phyloP scores from a whole-genome alignment of 257 asterid genomes.

The Misopates orontium region DNA sequence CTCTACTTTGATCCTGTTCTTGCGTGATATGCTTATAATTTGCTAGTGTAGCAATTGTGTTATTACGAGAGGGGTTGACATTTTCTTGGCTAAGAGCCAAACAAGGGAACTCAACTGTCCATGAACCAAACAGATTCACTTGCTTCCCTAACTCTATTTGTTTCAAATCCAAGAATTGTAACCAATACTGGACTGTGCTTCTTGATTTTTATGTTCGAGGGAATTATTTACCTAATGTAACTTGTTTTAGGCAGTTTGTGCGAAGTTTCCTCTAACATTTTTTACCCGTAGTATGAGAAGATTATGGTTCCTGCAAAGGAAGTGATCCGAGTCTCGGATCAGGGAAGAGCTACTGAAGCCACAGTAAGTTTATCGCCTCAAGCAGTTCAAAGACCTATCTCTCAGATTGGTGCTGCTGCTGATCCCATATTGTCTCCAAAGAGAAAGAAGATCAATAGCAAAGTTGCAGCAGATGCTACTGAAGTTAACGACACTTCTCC shows the following conservation, averaged over 20 bases:
- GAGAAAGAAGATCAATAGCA: not conserved
- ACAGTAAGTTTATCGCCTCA: conserved; percentile 12
- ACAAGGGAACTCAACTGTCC: too few species aligned
- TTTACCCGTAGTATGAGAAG: conserved; percentile 40
- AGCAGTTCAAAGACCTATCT: not conserved
- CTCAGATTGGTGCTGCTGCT: conserved; percentile 7
- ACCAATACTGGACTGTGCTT: too few species aligned
- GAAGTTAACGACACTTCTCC: not conserved
- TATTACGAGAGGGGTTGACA: too few species aligned
- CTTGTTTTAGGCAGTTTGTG: not conserved
- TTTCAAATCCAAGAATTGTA: too few species aligned
- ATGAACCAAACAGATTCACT: too few species aligned
- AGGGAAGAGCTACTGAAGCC: conserved; percentile 26
- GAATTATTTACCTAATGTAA: too few species aligned
- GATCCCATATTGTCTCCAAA: not conserved
- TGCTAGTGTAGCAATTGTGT: too few species aligned
- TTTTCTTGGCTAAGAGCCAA: too few species aligned
- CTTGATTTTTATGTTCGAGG: too few species aligned
- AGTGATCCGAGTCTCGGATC: conserved; percentile 22
- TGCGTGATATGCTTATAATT: too few species aligned
- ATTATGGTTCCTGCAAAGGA: conserved; percentile 31
- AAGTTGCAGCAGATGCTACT: not conserved
- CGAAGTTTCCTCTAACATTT: not conserved
- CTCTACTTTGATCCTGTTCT: too few species aligned
- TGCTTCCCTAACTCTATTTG: too few species aligned